Base-by-base conservation (phyloP, 2,329 filamentous ascomycete species). In the Biscogniauxia sp. region DNA sequence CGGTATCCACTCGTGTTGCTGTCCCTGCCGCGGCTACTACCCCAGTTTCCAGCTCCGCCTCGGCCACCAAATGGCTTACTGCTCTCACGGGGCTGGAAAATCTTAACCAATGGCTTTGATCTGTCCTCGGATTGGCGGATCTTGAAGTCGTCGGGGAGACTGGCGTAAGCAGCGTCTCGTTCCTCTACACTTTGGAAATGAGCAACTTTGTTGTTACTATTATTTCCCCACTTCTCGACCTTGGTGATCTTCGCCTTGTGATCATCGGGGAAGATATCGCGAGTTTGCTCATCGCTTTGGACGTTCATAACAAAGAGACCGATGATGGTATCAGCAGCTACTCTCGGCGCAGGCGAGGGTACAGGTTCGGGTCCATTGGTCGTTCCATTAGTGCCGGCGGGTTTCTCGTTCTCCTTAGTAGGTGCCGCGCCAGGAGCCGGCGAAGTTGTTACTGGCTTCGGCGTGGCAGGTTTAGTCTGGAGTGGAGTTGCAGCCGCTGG, bases 221-320 rank as follows among this genome's bases (percentile, higher is more conserved):
- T 87, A 70, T 87, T 87, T 45, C 89, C 89, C 80, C 88, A 91
- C 77, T 92, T 93, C 71, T 92, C 88, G 55, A 94, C 82, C 76
- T 88, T 89, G 58, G 86, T 76, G 66, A 97, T 92, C 79, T 96
- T 97, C 32, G 84, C 74, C 72, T 87, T 88, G 72, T 97, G 92
- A 69, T 96, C 91, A 13, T 95, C 88, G 1, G 86, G 82, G 73
- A 99, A 94, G 23, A 97, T 82, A 37, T 91, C 88, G 59, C 89
- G 88, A 45, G 92, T 89, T 62, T 93, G 91, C 32, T 97, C 91
- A 66, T 94, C 91, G 57, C 85, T 90, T 69, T 88, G 91, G 20
- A 93, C 88, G 70, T 93, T 93, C 79, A 91, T 91, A 62, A 99
- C 88, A 76, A 97, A 99, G 20, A 99, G 84, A 54, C 91, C 94